A percentile compares a stretch with the other conserved stretches of the same genome.
Evolutionary conservation across 805 yeast genomes (phyloP).

Genomic region (Candida sithepensis): DNA sequence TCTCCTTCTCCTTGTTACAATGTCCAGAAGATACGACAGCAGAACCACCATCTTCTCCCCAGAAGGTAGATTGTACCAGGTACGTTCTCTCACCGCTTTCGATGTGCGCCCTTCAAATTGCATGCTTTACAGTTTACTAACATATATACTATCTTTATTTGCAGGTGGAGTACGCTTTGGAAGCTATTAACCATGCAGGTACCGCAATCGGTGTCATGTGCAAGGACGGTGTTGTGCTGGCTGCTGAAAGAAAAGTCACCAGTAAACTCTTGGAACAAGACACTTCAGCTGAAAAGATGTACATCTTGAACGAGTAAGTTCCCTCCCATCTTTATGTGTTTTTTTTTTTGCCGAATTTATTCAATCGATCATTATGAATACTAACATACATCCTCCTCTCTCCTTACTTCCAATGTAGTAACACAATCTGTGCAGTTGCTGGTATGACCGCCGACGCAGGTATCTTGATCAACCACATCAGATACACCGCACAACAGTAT

Average conservation of each 20-base stretch:
- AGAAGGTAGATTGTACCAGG: constrained; percentile 96
- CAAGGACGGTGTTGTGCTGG: constrained; percentile 85
- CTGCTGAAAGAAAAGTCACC: constrained; percentile 95
- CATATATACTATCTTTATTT: background rate
- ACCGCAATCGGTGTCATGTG: constrained; percentile 78
- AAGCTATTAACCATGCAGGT: constrained; percentile 81
- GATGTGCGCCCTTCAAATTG: background rate
- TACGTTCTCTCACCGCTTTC: constrained; percentile 35
- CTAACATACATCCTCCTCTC: background rate
- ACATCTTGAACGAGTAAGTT: constrained; percentile 61
- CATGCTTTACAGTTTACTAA: background rate
- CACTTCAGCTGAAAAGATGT: constrained; percentile 88
- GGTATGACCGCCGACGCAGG: constrained; percentile 98
- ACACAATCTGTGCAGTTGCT: constrained; percentile 82
- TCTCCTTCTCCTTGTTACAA: no score
- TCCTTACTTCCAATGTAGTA: constrained; percentile 5
- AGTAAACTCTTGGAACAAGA: constrained; percentile 91
- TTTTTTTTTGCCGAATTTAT: background rate
- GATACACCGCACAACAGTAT: constrained; percentile 80
- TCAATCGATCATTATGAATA: background rate
- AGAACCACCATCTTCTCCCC: constrained; percentile 99
- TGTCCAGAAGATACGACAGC: constrained; percentile 98
- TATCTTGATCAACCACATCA: constrained; percentile 81
- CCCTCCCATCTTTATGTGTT: no score
- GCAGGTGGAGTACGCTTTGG: constrained; percentile 79